Percentiles rank a stretch among this genome's conserved stretches.
Evolutionary conservation across 139 green algal species (phyloP).

Genomic region (Coelastrella sp.): DNA sequence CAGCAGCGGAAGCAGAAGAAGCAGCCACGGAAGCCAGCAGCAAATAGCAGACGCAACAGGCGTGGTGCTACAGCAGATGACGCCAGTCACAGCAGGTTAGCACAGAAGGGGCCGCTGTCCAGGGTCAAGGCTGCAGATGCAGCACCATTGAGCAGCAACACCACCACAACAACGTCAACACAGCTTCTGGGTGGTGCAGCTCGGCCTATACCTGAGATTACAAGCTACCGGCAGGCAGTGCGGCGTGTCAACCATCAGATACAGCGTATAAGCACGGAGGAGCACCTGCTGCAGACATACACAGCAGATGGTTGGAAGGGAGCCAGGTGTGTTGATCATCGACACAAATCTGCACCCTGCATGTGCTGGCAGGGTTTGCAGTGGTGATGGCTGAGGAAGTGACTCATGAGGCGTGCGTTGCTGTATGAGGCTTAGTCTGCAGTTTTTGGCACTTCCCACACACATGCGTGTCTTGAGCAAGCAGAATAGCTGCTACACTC

Average conservation of each 20-base stretch:
- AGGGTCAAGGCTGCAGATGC: slow-evolving; percentile 5
- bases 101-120: background rate
- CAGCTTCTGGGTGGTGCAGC: background rate
- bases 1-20: slow-evolving; percentile 10
- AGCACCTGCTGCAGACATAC: slow-evolving; percentile 62
- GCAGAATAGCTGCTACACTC: too few species aligned
- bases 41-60: background rate
- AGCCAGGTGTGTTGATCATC: slow-evolving; percentile 31
- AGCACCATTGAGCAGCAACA: slow-evolving; percentile 4
- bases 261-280: slow-evolving; percentile 56
- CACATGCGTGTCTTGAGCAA: too few species aligned
- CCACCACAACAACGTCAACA: background rate
- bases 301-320: slow-evolving; percentile 78
- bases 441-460: too few species aligned
- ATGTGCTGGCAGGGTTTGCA: too few species aligned
- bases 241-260: slow-evolving; percentile 58
- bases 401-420: too few species aligned
- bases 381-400: too few species aligned
- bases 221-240: slow-evolving; percentile 52
- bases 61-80: background rate
- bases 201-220: slow-evolving; percentile 1
- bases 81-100: background rate
- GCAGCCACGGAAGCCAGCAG: background rate
- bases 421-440: too few species aligned
- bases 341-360: background rate